These are phyloP conservation scores for Rugosomyces carneus DNA, from an alignment of 1,284 basidiomycete species.

Conservation along the genomic window DNA sequence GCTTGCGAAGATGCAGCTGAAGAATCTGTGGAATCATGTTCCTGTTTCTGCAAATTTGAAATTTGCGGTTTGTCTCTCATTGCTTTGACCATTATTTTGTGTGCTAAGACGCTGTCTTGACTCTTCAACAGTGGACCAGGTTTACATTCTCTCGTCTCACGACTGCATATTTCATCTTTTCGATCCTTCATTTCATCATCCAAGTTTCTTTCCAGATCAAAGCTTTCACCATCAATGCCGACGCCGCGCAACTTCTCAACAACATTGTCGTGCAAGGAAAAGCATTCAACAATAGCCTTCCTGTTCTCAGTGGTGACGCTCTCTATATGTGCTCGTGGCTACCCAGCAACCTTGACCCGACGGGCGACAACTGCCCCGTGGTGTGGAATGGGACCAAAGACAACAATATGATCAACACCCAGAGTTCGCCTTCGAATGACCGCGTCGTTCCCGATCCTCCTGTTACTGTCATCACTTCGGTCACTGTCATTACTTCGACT, in stretches of 20 bases:
- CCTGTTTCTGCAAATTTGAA: constrained; percentile 39
- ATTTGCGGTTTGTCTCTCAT: constrained; percentile 42
- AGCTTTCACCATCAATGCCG: constrained; percentile 59
- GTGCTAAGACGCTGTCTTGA: constrained; percentile 9
- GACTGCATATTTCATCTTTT: constrained; percentile 60
- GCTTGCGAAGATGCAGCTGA: constrained; percentile 35
- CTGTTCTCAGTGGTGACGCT: constrained; percentile 37
- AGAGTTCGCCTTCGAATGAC: constrained; percentile 1
- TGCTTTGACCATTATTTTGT: neutral
- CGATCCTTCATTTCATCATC: constrained; percentile 57
- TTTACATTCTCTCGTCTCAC: constrained; percentile 65
- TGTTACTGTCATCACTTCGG: constrained; percentile 2
- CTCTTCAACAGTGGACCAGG: constrained; percentile 52
- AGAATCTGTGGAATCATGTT: constrained; percentile 34
- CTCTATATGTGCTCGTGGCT: constrained; percentile 57
- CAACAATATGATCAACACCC: constrained; percentile 10
- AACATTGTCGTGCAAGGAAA: constrained; percentile 45
- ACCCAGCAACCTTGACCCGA: constrained; percentile 40
- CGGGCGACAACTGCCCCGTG: constrained; percentile 42
- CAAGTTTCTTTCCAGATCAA: constrained; percentile 65
- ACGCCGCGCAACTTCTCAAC: constrained; percentile 48
- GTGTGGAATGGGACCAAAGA: constrained; percentile 44
- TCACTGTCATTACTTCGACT: constrained; percentile 4
- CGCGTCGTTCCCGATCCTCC: constrained; percentile 1
- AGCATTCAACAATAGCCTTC: constrained; percentile 45